phyloP scores from a whole-genome alignment of 192 early-diverging fungal genomes.

The Jimgerdemannia flammicorona region DNA sequence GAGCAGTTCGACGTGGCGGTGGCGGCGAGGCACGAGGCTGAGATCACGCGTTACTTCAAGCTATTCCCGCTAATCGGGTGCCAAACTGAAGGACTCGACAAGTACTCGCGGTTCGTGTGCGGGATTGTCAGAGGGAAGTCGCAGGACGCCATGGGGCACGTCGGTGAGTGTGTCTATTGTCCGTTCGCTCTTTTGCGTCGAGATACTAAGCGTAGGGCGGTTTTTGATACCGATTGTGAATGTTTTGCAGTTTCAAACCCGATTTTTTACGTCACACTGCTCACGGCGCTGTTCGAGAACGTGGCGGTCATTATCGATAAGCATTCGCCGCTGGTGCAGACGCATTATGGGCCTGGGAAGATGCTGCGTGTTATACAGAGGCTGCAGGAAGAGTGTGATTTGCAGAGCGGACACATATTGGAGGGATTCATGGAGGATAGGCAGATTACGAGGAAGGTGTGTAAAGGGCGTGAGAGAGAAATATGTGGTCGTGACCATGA shows the following conservation, averaged over 20 bases:
- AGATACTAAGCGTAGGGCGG: neutral
- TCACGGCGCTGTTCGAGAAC: conserved; percentile 88
- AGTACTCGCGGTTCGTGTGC: conserved; percentile 83
- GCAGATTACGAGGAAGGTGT: conserved; percentile 42
- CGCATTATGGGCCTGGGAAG: conserved; percentile 82
- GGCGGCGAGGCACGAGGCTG: conserved; percentile 58
- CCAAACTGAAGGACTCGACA: conserved; percentile 82
- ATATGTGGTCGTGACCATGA: no score
- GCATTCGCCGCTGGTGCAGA: conserved; percentile 80
- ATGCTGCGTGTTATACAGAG: conserved; percentile 86
- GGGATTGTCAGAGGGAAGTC: conserved; percentile 70
- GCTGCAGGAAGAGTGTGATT: conserved; percentile 86
- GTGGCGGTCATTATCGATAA: conserved; percentile 85
- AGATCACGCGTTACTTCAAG: conserved; percentile 84
- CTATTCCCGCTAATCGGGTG: conserved; percentile 87
- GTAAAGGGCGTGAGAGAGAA: neutral
- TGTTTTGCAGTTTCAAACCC: conserved; percentile 30
- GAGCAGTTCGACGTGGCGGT: conserved; percentile 81
- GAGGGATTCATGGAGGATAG: conserved; percentile 78
- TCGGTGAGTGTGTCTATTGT: conserved; percentile 19
- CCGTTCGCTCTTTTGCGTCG: conserved; percentile 1
- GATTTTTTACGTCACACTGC: conserved; percentile 68
- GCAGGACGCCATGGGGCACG: conserved; percentile 56
- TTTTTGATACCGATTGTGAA: neutral
- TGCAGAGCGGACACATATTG: conserved; percentile 70